phyloP scores from a whole-genome alignment of 2,329 filamentous ascomycete genomes.

The Clonostachys solani region DNA sequence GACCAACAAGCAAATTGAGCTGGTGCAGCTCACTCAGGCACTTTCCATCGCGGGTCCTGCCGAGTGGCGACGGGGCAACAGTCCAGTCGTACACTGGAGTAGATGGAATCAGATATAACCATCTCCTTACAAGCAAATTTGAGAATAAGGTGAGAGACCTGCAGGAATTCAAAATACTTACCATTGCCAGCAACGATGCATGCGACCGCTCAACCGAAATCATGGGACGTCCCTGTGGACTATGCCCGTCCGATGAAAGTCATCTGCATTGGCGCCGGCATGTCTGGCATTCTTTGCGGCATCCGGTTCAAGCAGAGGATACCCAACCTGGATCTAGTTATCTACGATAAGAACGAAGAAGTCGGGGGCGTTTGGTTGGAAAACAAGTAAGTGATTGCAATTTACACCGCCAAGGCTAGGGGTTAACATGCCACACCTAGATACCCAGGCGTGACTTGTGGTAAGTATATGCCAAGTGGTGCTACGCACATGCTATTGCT shows the following conservation, averaged over 20 bases:
- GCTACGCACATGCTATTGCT: not conserved
- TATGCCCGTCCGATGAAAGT: constrained; percentile 4
- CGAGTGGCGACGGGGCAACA: too few relatives aligned
- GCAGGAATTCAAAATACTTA: too few relatives aligned
- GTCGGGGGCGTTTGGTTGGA: constrained; percentile 5
- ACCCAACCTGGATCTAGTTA: constrained; percentile 2
- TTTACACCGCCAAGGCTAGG: not conserved
- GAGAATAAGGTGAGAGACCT: too few relatives aligned
- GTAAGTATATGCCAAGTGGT: not conserved
- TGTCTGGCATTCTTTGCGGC: constrained; percentile 6
- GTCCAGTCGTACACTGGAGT: too few relatives aligned
- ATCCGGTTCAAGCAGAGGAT: constrained; percentile 4
- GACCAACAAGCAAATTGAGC: too few relatives aligned
- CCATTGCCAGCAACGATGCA: not conserved
- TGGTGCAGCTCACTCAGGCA: too few relatives aligned
- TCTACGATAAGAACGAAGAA: constrained; percentile 6
- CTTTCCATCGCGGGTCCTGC: too few relatives aligned
- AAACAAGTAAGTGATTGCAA: not conserved
- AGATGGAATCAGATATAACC: too few relatives aligned
- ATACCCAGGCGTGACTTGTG: constrained; percentile 1
- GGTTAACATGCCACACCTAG: not conserved
- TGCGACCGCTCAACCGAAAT: not conserved
- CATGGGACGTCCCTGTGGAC: not conserved
- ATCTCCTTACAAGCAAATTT: too few relatives aligned
- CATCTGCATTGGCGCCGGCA: constrained; percentile 6